Conservation (phyloP, 768 basidiomycete species). For the Sporobolomyces roseus region DNA sequence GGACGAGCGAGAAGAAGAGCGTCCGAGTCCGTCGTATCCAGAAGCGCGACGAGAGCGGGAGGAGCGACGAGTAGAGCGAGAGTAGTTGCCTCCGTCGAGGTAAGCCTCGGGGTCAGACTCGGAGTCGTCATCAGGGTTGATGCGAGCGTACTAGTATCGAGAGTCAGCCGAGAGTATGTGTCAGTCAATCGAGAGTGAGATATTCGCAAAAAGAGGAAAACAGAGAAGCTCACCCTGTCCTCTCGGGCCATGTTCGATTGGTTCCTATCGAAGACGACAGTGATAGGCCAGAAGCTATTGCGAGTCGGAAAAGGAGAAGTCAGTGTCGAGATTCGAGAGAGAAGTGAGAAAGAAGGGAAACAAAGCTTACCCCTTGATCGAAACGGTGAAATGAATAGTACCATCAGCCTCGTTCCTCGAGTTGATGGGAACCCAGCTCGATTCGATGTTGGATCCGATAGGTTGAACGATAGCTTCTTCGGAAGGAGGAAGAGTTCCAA, state of each 20-base stretch:
- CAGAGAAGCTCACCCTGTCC: constrained; percentile 24
- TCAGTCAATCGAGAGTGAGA: neutral
- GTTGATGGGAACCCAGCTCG: constrained; percentile 18
- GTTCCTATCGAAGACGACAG: constrained; percentile 39
- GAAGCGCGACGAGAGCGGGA: no score
- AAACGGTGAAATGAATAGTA: constrained; percentile 31
- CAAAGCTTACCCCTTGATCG: constrained; percentile 10
- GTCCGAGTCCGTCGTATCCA: neutral
- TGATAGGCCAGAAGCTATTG: constrained; percentile 37
- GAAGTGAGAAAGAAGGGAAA: neutral
- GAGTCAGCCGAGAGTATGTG: neutral
- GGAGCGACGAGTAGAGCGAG: constrained; percentile 4
- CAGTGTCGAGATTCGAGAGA: neutral
- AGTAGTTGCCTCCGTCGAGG: neutral
- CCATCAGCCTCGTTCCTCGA: constrained; percentile 18
- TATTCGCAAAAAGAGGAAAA: neutral
- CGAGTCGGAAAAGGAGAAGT: neutral
- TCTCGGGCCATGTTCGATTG: constrained; percentile 15
- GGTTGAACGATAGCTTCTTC: constrained; percentile 15
- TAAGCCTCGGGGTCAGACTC: constrained; percentile 13
- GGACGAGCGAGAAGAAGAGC: neutral
- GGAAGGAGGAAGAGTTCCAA: constrained; percentile 31
- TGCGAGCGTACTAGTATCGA: constrained; percentile 12
- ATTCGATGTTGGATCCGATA: neutral
- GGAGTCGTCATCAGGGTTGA: constrained; percentile 21